A percentile compares a stretch with the other conserved stretches of the same genome.
phyloP scores from a whole-genome alignment of 176 grass and related monocot species.

The Triticum urartu region DNA sequence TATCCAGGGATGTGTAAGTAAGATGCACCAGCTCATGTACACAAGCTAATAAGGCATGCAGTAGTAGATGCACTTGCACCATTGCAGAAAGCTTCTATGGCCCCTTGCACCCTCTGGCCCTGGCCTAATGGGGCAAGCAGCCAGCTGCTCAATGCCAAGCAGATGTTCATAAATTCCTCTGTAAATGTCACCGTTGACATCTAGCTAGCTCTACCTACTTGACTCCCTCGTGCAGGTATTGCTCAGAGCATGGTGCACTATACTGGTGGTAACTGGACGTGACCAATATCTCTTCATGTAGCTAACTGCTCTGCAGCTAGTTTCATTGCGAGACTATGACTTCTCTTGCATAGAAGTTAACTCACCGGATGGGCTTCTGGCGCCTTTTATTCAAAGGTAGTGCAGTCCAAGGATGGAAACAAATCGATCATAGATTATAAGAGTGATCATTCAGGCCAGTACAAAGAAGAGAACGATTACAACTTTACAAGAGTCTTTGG shows the following conservation, averaged over 20 bases:
- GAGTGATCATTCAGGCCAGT: background rate
- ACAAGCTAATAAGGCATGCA: background rate
- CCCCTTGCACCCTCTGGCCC: background rate
- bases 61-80: slow-evolving; percentile 3
- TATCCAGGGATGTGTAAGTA: background rate
- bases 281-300: background rate
- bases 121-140: background rate
- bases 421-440: background rate
- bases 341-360: slow-evolving; percentile 18
- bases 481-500: slow-evolving; percentile 18
- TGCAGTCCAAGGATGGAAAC: slow-evolving; percentile 2
- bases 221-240: background rate
- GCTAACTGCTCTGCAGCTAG: slow-evolving; percentile 9
- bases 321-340: background rate
- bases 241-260: background rate
- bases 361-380: background rate
- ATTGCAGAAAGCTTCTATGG: slow-evolving; percentile 17
- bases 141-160: background rate
- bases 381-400: background rate
- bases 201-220: background rate
- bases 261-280: background rate
- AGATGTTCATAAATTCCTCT: background rate
- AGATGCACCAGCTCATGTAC: background rate
- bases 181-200: slow-evolving; percentile 27
- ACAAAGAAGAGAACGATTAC: background rate